phyloP scores from a whole-genome alignment of 495 filamentous ascomycete species.

The Aspergillus olivimuriae region DNA sequence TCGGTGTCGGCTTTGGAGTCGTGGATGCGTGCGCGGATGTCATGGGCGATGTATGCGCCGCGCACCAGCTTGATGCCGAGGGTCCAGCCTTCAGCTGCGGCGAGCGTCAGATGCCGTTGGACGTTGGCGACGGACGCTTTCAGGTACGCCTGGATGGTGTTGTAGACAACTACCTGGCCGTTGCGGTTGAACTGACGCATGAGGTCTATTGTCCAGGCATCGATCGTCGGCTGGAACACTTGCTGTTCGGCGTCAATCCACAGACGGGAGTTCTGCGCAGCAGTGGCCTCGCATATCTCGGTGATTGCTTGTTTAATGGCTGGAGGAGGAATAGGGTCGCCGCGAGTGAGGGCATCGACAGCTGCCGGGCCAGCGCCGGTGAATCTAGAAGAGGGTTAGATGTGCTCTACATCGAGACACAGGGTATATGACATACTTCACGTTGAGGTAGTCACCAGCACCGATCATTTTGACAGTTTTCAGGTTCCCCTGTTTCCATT shows the following conservation, averaged over 20 bases:
- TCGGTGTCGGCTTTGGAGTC: slow-evolving; percentile 38
- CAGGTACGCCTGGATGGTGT: slow-evolving; percentile 76
- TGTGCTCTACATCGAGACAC: background rate
- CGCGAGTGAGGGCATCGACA: slow-evolving; percentile 50
- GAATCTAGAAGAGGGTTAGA: slow-evolving; percentile 36
- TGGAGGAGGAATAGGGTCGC: slow-evolving; percentile 42
- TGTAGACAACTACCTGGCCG: slow-evolving; percentile 50
- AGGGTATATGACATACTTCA: slow-evolving; percentile 50
- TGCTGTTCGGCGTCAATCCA: slow-evolving; percentile 84
- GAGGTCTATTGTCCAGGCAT: slow-evolving; percentile 69
- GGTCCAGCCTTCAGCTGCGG: slow-evolving; percentile 57
- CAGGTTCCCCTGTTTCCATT: slow-evolving; percentile 63
- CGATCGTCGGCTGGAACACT: slow-evolving; percentile 65
- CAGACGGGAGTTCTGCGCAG: slow-evolving; percentile 56
- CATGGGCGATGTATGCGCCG: slow-evolving; percentile 63
- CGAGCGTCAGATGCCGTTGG: slow-evolving; percentile 52
- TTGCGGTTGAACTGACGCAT: slow-evolving; percentile 67
- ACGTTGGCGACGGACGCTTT: slow-evolving; percentile 57
- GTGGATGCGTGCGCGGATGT: slow-evolving; percentile 29
- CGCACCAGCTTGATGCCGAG: slow-evolving; percentile 86
- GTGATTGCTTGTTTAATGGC: slow-evolving; percentile 55
- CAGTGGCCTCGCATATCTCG: slow-evolving; percentile 64
- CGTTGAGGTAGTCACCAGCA: slow-evolving; percentile 65
- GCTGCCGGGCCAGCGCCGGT: slow-evolving; percentile 69
- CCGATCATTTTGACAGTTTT: slow-evolving; percentile 59